Evolutionary conservation across 176 grass and related monocot species (phyloP), one percentile per base, ranked within the genome.

Genomic region (Musa acuminata): DNA sequence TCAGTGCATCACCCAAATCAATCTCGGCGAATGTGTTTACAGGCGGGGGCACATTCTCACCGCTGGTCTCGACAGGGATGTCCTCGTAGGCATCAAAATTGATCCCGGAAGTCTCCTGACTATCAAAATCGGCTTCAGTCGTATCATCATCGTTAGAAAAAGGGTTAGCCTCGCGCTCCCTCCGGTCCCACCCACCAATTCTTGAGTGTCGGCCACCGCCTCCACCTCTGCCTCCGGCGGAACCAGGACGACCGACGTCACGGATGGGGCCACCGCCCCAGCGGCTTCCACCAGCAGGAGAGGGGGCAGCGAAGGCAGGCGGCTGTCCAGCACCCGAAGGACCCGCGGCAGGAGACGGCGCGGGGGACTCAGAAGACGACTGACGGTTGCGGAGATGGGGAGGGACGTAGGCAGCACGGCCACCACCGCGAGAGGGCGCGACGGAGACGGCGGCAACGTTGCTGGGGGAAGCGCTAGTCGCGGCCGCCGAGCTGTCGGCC

Each of bases 31-130:
- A 96, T 13, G 93, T 96, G 71, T 87, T 89, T 73, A 90, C 93
- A 8, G 89, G 77, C 51, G 83, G 51, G 60, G 93, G 93, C 49
- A 96, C 89, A 51, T 86, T 86, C 57, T 92, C 84, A 43, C 93
- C 93, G 78, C 89, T 96, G 10, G 89, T 92, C 53, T 96, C 93
- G 27, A 96, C 93, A 68, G 93, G 93, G 63, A 96, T 96, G 70
- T 96, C 93, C 79, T 96, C 93, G 21, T 96, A 96, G 2, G 93
- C 93, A 55, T 96, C 93, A 86, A 96, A 96, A 71, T 96, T 96
- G 70, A 96, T 96, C 27, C 81, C 83, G 0, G 73, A 79, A 76
- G 81, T 96, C 53, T 74, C 87, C 67, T 75, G 84, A 17, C 3
- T 64, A 65, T 88, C 85, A 9, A 90, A 75, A 20, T 78, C 75